Evolutionary conservation across 2,329 filamentous ascomycete species (phyloP).

Genomic region (Leptoxyphium fumago): DNA sequence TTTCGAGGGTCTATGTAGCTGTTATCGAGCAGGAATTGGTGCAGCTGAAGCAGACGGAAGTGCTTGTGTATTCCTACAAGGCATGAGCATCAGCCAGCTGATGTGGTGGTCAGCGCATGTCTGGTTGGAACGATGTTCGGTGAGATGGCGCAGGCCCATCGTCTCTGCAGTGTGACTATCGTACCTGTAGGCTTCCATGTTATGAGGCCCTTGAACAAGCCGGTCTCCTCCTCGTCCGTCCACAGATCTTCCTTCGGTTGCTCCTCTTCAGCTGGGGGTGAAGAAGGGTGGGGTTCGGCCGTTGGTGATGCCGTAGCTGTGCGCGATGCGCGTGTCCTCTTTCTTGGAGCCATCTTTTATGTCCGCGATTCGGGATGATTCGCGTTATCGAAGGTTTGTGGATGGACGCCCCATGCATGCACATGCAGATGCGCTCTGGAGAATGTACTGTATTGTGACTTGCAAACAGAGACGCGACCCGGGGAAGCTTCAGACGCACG

Average conservation of each 20-base stretch:
- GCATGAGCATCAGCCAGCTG: slow-evolving; percentile 3
- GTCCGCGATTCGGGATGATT: no score
- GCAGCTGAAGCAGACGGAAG: slow-evolving; percentile 76
- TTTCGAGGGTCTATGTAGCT: slow-evolving; percentile 20
- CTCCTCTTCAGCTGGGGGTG: slow-evolving; percentile 18
- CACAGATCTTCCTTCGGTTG: slow-evolving; percentile 50
- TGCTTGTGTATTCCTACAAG: slow-evolving; percentile 73
- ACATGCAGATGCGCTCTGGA: no score
- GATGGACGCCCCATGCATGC: no score
- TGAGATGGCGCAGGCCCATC: no score
- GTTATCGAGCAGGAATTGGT: slow-evolving; percentile 18
- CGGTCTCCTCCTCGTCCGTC: slow-evolving; percentile 92
- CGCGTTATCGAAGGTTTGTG: no score
- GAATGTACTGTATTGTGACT: no score
- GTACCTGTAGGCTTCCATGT: slow-evolving; percentile 89
- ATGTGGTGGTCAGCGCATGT: background rate
- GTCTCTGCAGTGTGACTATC: background rate
- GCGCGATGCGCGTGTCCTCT: slow-evolving; percentile 44
- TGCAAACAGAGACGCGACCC: no score
- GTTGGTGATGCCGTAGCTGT: slow-evolving; percentile 40
- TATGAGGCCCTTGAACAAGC: slow-evolving; percentile 83
- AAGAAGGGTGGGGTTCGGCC: slow-evolving; percentile 23
- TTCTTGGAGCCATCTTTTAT: slow-evolving; percentile 50
- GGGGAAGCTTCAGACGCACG: no score
- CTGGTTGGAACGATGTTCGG: no score